Percentiles rank a stretch among this genome's conserved stretches.
phyloP scores from a whole-genome alignment of 176 grass and related monocot species.

The Carex pumila region DNA sequence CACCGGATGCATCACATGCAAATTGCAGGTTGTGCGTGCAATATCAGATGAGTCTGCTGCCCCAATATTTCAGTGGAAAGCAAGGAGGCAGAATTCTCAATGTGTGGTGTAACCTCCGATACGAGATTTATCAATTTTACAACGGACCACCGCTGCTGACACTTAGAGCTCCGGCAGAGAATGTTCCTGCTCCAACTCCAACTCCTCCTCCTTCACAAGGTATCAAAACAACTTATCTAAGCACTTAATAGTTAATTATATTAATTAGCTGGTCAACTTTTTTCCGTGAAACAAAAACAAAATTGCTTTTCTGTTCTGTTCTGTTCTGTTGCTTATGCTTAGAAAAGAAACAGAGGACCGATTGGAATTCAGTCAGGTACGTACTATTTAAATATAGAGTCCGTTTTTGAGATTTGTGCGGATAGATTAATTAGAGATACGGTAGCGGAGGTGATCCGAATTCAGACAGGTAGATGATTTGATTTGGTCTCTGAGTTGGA shows the following conservation, averaged over 20 bases:
- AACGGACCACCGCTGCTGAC: not conserved
- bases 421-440: too few species aligned
- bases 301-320: too few species aligned
- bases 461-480: too few species aligned
- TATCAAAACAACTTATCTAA: not conserved
- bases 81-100: conserved; percentile 13
- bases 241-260: not conserved
- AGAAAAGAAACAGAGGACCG: too few species aligned
- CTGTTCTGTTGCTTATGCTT: too few species aligned
- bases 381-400: too few species aligned
- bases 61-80: not conserved
- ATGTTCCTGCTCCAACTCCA: not conserved
- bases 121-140: conserved; percentile 26
- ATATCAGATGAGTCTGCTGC: not conserved
- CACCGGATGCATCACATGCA: not conserved
- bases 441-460: too few species aligned
- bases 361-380: not conserved
- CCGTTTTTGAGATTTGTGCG: too few species aligned
- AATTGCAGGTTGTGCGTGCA: conserved; percentile 32
- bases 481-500: not conserved
- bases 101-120: conserved; percentile 25
- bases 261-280: not conserved
- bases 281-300: too few species aligned
- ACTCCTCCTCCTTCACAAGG: not conserved
- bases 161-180: not conserved